phyloP scores from a whole-genome alignment of 1,284 basidiomycete species.

The Ganoderma multipileum region DNA sequence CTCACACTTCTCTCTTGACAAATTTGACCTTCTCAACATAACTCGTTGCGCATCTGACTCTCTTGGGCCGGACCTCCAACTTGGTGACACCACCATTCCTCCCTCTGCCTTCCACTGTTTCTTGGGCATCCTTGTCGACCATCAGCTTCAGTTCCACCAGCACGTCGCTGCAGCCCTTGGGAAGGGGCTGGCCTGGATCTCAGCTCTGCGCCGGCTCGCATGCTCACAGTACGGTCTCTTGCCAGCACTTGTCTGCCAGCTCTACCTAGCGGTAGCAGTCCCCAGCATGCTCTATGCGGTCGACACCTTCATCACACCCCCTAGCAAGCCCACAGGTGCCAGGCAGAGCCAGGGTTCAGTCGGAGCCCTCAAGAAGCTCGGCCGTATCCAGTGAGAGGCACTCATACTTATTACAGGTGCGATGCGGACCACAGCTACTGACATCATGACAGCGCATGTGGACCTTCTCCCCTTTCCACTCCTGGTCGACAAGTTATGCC shows the following conservation, averaged over 20 bases:
- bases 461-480: slow-evolving; percentile 41
- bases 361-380: slow-evolving; percentile 23
- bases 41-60: slow-evolving; percentile 4
- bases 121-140: slow-evolving; percentile 46
- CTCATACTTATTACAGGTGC: slow-evolving; percentile 44
- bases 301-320: slow-evolving; percentile 43
- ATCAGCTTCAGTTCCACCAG: slow-evolving; percentile 41
- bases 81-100: slow-evolving; percentile 20
- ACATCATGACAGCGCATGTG: slow-evolving; percentile 42
- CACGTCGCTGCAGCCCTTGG: slow-evolving; percentile 39
- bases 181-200: slow-evolving; percentile 39
- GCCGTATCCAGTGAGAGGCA: slow-evolving; percentile 41
- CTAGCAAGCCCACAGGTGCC: slow-evolving; percentile 18
- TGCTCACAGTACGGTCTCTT: slow-evolving; percentile 10
- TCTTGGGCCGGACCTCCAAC: slow-evolving; percentile 20
- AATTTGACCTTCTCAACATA: slow-evolving; percentile 34
- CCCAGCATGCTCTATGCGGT: slow-evolving; percentile 45
- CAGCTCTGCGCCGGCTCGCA: slow-evolving; percentile 35
- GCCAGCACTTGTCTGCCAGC: background rate
- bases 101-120: slow-evolving; percentile 37
- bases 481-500: slow-evolving; percentile 35
- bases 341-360: slow-evolving; percentile 24
- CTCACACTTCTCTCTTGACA: slow-evolving; percentile 35
- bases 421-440: slow-evolving; percentile 40
- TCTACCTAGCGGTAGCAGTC: slow-evolving; percentile 40